Evolutionary conservation across 208 protist species (phyloP).

Genomic region (Acanthamoeba rhysodes): DNA sequence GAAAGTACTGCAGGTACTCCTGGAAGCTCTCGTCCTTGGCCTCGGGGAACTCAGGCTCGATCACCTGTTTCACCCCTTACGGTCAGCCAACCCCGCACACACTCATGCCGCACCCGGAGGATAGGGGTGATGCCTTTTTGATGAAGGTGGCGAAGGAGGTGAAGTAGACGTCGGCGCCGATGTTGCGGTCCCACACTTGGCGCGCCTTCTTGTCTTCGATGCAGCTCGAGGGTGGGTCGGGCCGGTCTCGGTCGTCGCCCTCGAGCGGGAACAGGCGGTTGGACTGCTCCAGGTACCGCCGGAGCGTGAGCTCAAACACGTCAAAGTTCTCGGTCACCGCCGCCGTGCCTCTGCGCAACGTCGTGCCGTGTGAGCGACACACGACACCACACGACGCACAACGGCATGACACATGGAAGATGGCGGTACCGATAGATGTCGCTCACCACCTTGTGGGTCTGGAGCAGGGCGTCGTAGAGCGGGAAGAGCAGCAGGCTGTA

Average conservation of each 20-base stretch:
- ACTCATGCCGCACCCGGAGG: no score
- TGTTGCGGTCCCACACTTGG: constrained; percentile 27
- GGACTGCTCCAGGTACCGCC: constrained; percentile 68
- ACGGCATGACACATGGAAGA: no score
- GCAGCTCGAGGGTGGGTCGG: constrained; percentile 56
- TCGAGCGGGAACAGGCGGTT: constrained; percentile 65
- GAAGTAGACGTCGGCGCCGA: constrained; percentile 38
- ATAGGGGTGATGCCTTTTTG: no score
- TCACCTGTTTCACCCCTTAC: not conserved
- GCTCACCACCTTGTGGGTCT: constrained; percentile 64
- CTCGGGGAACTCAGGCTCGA: constrained; percentile 69
- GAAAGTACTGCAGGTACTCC: constrained; percentile 49
- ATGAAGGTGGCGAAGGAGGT: constrained; percentile 48
- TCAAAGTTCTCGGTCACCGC: constrained; percentile 74
- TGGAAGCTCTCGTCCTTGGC: constrained; percentile 41
- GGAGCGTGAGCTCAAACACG: constrained; percentile 66
- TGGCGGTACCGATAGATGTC: constrained; percentile 12
- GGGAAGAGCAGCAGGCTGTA: constrained; percentile 29
- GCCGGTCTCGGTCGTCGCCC: constrained; percentile 6
- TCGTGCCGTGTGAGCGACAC: no score
- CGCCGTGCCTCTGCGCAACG: not conserved
- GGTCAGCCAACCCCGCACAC: not conserved
- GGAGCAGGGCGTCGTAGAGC: constrained; percentile 59
- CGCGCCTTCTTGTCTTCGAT: constrained; percentile 70
- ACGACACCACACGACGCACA: no score